Base-by-base conservation (phyloP, 148 eudicot species). In the Spergularia marina region DNA sequence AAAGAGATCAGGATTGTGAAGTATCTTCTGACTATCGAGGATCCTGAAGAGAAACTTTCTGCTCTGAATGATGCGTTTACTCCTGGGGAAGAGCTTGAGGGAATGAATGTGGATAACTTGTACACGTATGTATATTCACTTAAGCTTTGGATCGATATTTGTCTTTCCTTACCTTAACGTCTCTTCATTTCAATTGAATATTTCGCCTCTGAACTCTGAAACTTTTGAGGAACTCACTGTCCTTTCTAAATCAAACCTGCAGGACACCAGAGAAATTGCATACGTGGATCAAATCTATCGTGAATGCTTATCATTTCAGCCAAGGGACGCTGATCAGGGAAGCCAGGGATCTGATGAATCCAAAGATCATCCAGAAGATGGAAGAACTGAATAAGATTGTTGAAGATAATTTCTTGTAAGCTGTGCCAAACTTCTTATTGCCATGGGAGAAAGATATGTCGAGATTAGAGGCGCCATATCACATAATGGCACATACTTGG, bases 181-280 rank as follows among this genome's bases (percentile, higher is more conserved):
- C 41, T 53, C 40, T 62, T 21, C 49, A 61, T 53, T 11, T 49
- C 59, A 52, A 72, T 12, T 56, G 0, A 39, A 51, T 44, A 16
- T 21, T 72, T 71, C 11, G 6, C 65, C 10, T 23, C 16, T 5
- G 10, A 63, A 40, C 23, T 30, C 36, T 30, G 36, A 30, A 12
- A 53, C 59, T 63, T 64, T 23, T 55, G 40, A 54, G 20, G 52
- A 65, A 72, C 65, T 75, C 41, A 34, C 74, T 68, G 3, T 20
- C 2, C 41, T 2, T 53, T 25, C 17, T 41, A 8, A 7, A 68
- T 12, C 11, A 74, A 81, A 73, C 16, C 11, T 21, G 40, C 87
- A 94, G 98, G 87, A 94, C 98, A n/a, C 98, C 98, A 0, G 88
- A 83, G 82, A 75, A 83, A 82, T 83, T 94, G 64, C 87, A 86